A percentile compares a stretch with the other conserved stretches of the same genome.
Evolutionary conservation across 2,329 filamentous ascomycete species (phyloP).

Genomic region (Fusarium setosum): DNA sequence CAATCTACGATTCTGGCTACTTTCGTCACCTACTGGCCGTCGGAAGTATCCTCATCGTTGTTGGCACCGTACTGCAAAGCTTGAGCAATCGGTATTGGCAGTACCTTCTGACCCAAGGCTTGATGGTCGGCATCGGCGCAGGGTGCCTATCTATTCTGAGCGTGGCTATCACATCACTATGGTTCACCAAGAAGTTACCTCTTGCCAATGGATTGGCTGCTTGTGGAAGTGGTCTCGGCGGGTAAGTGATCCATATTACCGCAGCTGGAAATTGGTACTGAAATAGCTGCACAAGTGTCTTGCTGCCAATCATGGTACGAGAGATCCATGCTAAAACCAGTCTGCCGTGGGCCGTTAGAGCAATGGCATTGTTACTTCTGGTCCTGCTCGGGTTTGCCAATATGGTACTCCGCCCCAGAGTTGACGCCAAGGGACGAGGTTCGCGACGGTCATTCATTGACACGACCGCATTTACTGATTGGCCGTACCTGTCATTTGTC

Average conservation of each 20-base stretch:
- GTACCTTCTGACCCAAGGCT: slow-evolving; percentile 80
- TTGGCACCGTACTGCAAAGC: slow-evolving; percentile 34
- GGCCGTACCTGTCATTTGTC: slow-evolving; percentile 23
- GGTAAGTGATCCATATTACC: slow-evolving; percentile 47
- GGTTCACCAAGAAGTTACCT: slow-evolving; percentile 77
- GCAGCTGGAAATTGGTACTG: accelerated
- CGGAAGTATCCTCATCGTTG: slow-evolving; percentile 30
- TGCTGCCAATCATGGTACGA: slow-evolving; percentile 35
- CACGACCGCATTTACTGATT: slow-evolving; percentile 28
- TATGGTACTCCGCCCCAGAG: slow-evolving; percentile 9
- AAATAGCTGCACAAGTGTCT: slow-evolving; percentile 8
- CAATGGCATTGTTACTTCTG: slow-evolving; percentile 24
- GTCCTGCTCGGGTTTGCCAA: slow-evolving; percentile 19
- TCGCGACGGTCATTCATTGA: slow-evolving; percentile 28
- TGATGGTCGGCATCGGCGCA: slow-evolving; percentile 76
- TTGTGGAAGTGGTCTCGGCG: slow-evolving; percentile 76
- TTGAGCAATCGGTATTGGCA: slow-evolving; percentile 72
- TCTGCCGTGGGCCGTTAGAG: slow-evolving; percentile 20
- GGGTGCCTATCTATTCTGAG: slow-evolving; percentile 84
- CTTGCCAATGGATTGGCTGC: slow-evolving; percentile 82
- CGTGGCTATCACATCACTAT: slow-evolving; percentile 80
- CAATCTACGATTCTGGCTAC: slow-evolving; percentile 36
- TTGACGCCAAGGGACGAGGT: background rate
- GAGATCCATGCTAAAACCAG: slow-evolving; percentile 2
- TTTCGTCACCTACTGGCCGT: slow-evolving; percentile 22